Conservation (phyloP, 169 alveolate species). For the Cryptosporidium tyzzeri region DNA sequence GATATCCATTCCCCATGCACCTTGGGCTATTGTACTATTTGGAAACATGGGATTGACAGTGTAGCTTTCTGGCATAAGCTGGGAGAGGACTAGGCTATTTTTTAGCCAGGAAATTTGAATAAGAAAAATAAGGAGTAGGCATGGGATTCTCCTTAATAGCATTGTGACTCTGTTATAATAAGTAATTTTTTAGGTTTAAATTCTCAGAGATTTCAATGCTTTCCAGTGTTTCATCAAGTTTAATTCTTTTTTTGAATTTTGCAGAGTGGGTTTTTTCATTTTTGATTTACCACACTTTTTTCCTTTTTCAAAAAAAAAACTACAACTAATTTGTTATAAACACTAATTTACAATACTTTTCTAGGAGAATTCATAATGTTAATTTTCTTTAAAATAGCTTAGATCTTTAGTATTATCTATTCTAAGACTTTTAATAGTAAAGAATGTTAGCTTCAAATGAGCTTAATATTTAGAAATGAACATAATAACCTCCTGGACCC, state of each 20-base stretch:
- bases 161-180: not conserved
- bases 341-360: slow-evolving; percentile 1
- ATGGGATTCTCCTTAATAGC: slow-evolving; percentile 10
- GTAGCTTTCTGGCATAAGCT: slow-evolving; percentile 29
- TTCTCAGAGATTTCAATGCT: not conserved
- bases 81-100: slow-evolving; percentile 23
- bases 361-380: not conserved
- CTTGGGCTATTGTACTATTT: slow-evolving; percentile 47
- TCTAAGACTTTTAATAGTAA: not conserved
- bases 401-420: not conserved
- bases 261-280: slow-evolving; percentile 33
- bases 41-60: slow-evolving; percentile 10
- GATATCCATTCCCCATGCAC: slow-evolving; percentile 76
- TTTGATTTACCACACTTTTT: slow-evolving; percentile 33
- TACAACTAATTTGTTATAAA: not conserved
- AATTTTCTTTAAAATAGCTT: not conserved
- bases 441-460: not conserved
- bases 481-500: not conserved
- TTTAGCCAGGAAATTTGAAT: not conserved
- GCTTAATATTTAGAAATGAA: not conserved
- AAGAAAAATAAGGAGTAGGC: not conserved
- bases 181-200: not conserved
- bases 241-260: slow-evolving; percentile 13
- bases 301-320: not conserved
- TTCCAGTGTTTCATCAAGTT: not conserved